phyloP scores from a whole-genome alignment of 1,284 basidiomycete genomes.

The Cutaneotrichosporon spelunceum region DNA sequence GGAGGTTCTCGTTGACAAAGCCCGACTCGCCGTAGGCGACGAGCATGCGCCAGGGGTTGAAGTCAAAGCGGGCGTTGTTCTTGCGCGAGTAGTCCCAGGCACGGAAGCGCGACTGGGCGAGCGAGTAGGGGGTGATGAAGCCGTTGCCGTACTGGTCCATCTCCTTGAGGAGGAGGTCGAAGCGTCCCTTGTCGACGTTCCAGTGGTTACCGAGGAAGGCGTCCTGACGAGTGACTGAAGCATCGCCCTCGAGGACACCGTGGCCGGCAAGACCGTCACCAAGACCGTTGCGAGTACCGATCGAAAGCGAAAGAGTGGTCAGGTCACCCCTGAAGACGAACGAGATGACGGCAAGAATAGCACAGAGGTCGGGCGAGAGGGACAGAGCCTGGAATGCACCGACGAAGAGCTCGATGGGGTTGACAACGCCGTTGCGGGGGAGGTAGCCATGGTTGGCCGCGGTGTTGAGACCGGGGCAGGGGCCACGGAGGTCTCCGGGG shows the following conservation, averaged over 20 bases:
- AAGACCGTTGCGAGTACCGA: slow-evolving; percentile 21
- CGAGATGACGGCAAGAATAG: slow-evolving; percentile 31
- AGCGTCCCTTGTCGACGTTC: slow-evolving; percentile 12
- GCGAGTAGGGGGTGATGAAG: slow-evolving; percentile 14
- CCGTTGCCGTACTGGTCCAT: slow-evolving; percentile 7
- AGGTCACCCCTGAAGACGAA: slow-evolving; percentile 40
- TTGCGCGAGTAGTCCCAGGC: slow-evolving; percentile 16
- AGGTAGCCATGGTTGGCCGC: slow-evolving; percentile 43
- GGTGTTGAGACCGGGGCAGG: slow-evolving; percentile 48
- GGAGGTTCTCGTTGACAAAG: slow-evolving; percentile 19
- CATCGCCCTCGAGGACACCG: slow-evolving; percentile 26
- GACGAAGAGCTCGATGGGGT: slow-evolving; percentile 31
- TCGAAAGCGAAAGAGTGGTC: slow-evolving; percentile 28
- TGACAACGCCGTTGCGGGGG: slow-evolving; percentile 40
- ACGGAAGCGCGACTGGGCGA: slow-evolving; percentile 17
- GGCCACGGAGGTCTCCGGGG: slow-evolving; percentile 36
- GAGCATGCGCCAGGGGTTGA: slow-evolving; percentile 27
- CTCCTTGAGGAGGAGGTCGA: slow-evolving; percentile 15
- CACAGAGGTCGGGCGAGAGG: slow-evolving; percentile 36
- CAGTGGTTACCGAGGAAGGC: slow-evolving; percentile 18
- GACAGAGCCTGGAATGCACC: slow-evolving; percentile 32
- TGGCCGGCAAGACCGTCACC: slow-evolving; percentile 19
- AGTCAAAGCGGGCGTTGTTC: slow-evolving; percentile 23
- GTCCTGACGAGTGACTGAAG: slow-evolving; percentile 25
- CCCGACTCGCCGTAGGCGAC: slow-evolving; percentile 27